Conservation (phyloP, 2,329 filamentous ascomycete species). For the Sporothrix sp. region DNA sequence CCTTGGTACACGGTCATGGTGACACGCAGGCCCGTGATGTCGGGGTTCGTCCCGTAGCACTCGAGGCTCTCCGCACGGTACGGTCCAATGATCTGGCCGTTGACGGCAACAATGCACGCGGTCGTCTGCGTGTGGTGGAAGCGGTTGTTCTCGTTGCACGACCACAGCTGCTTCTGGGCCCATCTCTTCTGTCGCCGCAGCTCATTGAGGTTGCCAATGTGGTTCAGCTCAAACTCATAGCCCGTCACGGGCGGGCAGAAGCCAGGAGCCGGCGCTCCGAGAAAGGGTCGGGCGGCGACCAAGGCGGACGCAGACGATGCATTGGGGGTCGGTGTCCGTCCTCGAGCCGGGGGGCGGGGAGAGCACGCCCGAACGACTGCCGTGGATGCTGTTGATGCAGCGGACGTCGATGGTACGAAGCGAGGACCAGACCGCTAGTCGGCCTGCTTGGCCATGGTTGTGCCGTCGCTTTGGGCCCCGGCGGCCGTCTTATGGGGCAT, state of each 20-base stretch:
- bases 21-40: conserved; percentile 16
- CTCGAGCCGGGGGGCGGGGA: not conserved
- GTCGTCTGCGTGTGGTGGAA: conserved; percentile 19
- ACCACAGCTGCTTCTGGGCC: conserved; percentile 15
- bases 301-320: too few species aligned
- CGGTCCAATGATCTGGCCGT: conserved; percentile 13
- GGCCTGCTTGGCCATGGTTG: not conserved
- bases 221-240: conserved; percentile 19
- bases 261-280: not conserved
- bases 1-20: conserved; percentile 17
- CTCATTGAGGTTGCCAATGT: conserved; percentile 14
- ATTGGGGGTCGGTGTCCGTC: not conserved
- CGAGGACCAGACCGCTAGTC: conserved; percentile 5
- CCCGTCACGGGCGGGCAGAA: conserved; percentile 12
- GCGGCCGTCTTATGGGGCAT: too few species aligned
- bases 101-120: conserved; percentile 16
- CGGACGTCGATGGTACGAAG: not conserved
- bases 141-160: conserved; percentile 19
- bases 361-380: not conserved
- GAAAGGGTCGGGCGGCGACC: not conserved
- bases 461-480: not conserved
- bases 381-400: not conserved
- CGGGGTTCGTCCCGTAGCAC: conserved; percentile 17
- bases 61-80: conserved; percentile 16
- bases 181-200: conserved; percentile 15